Evolutionary conservation across 2,329 filamentous ascomycete genomes (phyloP), one percentile per base, ranked within the genome.

Genomic region (Colletotrichum truncatum): DNA sequence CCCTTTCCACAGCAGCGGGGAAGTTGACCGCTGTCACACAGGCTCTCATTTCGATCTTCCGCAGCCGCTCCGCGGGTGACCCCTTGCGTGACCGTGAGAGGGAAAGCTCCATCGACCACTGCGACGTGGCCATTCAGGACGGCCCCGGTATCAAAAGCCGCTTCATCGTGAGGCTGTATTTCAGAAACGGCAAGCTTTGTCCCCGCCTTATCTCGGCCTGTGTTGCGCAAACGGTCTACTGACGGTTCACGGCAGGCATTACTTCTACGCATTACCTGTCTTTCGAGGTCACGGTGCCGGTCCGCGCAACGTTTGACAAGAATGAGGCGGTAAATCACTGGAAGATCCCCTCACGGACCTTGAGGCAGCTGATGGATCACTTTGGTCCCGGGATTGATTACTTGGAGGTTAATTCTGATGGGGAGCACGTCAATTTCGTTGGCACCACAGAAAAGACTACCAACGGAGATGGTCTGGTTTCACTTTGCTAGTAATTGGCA

Each of bases 371-470:
- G 67, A 90, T 93, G 78, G 92, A 94, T 65, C 92, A 93, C 73
- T 94, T 94, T 72, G 91, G 91, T 0, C 90, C 91, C 1, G 92
- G 91, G 5, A 93, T 93, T 30, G 92, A 95, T 75, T 90, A 94
- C 69, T 84, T 95, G 3, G 92, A 94, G 70, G 90, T 95, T 68
- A 91, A 92, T 72, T 89, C 90, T 0, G 89, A 93, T 66, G 88
- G 89, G 11, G 88, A 92, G 56, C 87, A 91, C 48, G 89, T 92
- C 14, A 91, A 92, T 62, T 93, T 95, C 71, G 93, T 91, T 25
- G 94, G 91, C 73, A 94, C 92, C 72, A 94, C 91, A 1, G 92
- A 94, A 75, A 94, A 93, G 78, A 88, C 91, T 8, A 85, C 89
- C 60, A 90, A 89, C 70, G 89, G 90, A 51, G 80, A 82, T 62